Base-by-base conservation (phyloP, 2,329 filamentous ascomycete genomes). In the Colletotrichum acutatum region DNA sequence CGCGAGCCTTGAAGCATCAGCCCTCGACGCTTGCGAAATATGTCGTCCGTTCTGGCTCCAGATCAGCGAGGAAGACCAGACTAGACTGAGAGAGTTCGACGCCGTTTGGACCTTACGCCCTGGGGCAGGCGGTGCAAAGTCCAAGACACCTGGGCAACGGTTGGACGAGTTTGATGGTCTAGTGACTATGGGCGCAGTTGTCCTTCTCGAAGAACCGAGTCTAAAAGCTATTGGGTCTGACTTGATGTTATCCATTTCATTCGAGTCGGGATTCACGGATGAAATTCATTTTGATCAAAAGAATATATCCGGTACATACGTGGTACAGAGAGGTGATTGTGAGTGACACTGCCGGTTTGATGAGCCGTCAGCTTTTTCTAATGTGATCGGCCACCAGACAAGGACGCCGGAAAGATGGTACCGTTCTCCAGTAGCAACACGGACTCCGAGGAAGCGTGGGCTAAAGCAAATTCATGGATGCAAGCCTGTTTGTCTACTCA, bases 21-120 rank as follows among this genome's bases (percentile, higher is more conserved):
- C 68, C 2, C 9, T 5, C 16, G 54, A 54, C n/a, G 63, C 30
- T 7, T 71, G 68, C 2, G 68, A 71, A 7, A 6, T 67, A 19
- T 60, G 63, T 28, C 30, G 16, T n/a, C 63, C 68, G 11, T 71
- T 71, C n/a, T 71, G 68, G 68, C 32, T 2, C 1, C 68, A 61
- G 2, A 14, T 71, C 12, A 22, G 22, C 3, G 46, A 71, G 2
- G 9, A 56, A 5, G 24, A 46, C 4, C 54, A 59, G 26, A 11
- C 24, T 16, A 26, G 0, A 1, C 14, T 71, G 8, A 68, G 19
- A 24, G 16, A 14, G 1, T 68, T 67, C 34, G 68, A 46, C 4
- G 26, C n/a, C 14, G 7, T 4, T 7, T 68, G 54, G 49, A 4
- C 30, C n/a, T 30, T 28, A 24, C 53, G 68, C 14, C 37, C 1